phyloP scores from a whole-genome alignment of 495 filamentous ascomycete genomes.

The Penicillium goetzii region DNA sequence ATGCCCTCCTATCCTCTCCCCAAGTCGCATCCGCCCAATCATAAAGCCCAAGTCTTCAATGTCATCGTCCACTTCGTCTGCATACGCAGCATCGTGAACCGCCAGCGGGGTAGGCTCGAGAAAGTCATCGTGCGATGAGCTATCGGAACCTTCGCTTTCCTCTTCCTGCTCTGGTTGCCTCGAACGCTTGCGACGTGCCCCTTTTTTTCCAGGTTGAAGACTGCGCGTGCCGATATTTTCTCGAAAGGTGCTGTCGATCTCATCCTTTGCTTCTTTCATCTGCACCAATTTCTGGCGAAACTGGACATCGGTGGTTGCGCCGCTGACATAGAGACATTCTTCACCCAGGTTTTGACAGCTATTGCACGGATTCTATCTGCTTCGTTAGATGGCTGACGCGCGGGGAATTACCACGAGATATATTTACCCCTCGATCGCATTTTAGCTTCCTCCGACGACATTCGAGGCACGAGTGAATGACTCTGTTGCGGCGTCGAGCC shows the following conservation, averaged over 20 bases:
- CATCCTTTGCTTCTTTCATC: conserved; percentile 72
- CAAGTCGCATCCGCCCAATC: conserved; percentile 72
- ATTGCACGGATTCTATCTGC: background rate
- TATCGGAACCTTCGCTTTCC: background rate
- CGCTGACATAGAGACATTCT: background rate
- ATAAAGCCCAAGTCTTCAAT: conserved; percentile 69
- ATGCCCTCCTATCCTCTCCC: conserved; percentile 63
- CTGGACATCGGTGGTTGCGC: conserved; percentile 7
- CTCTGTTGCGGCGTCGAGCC: conserved; percentile 36
- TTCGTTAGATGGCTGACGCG: background rate
- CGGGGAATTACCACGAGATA: background rate
- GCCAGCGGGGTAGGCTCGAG: conserved; percentile 46
- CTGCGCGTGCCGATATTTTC: background rate
- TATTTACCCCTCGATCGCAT: conserved; percentile 58
- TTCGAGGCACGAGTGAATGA: conserved; percentile 71
- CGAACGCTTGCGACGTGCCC: background rate
- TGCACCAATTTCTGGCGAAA: conserved; percentile 58
- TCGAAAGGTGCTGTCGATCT: conserved; percentile 62
- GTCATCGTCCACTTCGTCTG: conserved; percentile 62
- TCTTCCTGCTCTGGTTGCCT: background rate
- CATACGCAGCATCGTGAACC: conserved; percentile 66
- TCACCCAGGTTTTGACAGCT: background rate
- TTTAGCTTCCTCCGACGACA: conserved; percentile 73
- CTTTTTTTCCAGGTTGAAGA: conserved; percentile 45
- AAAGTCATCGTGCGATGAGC: background rate